Percentiles rank a stretch among this genome's conserved stretches.
phyloP scores from a whole-genome alignment of 352 stramenopile species.

The Hyaloperonospora brassicae region DNA sequence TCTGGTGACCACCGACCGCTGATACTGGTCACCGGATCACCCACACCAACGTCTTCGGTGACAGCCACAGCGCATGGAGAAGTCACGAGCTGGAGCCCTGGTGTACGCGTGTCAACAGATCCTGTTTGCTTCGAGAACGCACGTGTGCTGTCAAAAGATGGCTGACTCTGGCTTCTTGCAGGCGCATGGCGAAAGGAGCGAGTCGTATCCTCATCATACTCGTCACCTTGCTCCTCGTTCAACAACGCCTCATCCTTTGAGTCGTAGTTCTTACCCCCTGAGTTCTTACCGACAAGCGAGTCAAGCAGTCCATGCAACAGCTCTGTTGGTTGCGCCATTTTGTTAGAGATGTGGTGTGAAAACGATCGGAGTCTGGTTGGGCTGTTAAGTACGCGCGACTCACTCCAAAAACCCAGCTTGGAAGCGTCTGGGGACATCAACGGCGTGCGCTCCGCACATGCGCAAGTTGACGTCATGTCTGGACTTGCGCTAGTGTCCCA shows the following conservation, averaged over 20 bases:
- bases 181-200: conserved; percentile 19
- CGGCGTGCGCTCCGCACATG: conserved; percentile 30
- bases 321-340: conserved; percentile 55
- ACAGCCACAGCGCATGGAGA: conserved; percentile 13
- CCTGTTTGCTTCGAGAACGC: conserved; percentile 29
- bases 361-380: conserved; percentile 55
- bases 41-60: conserved; percentile 18
- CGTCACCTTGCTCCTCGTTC: conserved; percentile 11
- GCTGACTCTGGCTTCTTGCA: conserved; percentile 37
- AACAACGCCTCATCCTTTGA: conserved; percentile 34
- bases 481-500: conserved; percentile 48
- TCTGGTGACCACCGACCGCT: conserved; percentile 48
- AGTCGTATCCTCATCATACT: conserved; percentile 17
- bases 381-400: conserved; percentile 48
- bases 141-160: conserved; percentile 25
- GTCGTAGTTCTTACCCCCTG: conserved; percentile 29
- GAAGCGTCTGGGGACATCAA: conserved; percentile 50
- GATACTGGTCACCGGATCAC: conserved; percentile 21
- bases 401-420: conserved; percentile 77
- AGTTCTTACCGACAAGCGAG: conserved; percentile 56
- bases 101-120: conserved; percentile 39
- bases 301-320: conserved; percentile 64
- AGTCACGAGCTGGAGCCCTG: conserved; percentile 9
- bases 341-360: conserved; percentile 66
- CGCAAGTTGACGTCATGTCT: conserved; percentile 21